These are phyloP conservation scores for Yamagishiella unicocca DNA, from an alignment of 139 green algal species.

Conservation along the genomic window DNA sequence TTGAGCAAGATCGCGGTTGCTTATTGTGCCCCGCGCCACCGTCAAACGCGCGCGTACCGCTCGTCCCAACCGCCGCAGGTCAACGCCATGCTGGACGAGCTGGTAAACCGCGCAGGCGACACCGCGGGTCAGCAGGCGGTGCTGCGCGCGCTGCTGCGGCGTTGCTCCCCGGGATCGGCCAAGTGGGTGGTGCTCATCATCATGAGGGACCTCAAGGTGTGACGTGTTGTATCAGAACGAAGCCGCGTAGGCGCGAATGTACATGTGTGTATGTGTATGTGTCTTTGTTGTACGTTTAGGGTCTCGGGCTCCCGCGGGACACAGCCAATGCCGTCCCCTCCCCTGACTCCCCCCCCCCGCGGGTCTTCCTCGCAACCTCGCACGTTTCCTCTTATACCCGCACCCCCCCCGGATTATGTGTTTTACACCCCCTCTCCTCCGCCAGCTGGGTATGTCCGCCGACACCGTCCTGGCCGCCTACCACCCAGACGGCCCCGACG, in stretches of 20 bases:
- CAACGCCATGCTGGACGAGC: conserved; percentile 72
- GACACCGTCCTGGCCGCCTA: conserved; percentile 71
- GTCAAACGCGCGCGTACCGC: no score
- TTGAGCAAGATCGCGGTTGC: no score
- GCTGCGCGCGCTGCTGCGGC: conserved; percentile 51
- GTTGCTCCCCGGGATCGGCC: conserved; percentile 71
- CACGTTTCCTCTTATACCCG: not conserved
- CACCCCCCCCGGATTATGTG: no score
- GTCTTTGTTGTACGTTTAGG: not conserved
- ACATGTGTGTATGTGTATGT: not conserved
- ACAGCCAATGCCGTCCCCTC: not conserved
- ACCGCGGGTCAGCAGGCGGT: not conserved
- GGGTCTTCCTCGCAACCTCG: not conserved
- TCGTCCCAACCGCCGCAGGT: no score
- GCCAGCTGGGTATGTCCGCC: conserved; percentile 74
- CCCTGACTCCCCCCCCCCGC: not conserved
- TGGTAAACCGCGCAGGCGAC: conserved; percentile 44
- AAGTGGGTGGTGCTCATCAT: conserved; percentile 82
- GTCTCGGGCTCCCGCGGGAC: not conserved
- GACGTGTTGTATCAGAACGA: no score
- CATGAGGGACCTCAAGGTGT: conserved; percentile 75
- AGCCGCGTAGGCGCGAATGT: not conserved
- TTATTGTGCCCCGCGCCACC: no score
- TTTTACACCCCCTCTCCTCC: not conserved
- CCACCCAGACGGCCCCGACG: conserved; percentile 78